A percentile compares a stretch with the other conserved stretches of the same genome.
These are phyloP conservation scores for Mycosphaerella sp. DNA, from an alignment of 2,329 filamentous ascomycete species.

Conservation along the genomic window DNA sequence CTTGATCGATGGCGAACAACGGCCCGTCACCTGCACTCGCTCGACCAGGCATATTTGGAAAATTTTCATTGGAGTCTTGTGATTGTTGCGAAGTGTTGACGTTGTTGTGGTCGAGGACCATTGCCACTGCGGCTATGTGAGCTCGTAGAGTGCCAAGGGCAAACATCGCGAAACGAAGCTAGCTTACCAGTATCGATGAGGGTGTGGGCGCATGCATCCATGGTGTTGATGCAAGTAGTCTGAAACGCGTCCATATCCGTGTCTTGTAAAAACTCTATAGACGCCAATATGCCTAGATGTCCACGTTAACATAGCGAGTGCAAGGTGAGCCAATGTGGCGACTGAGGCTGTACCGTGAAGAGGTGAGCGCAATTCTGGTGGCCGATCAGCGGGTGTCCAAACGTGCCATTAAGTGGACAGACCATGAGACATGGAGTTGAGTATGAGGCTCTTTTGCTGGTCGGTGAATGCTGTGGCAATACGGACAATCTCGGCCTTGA, in stretches of 20 bases:
- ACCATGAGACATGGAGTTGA: slow-evolving; percentile 43
- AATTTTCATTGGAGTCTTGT: slow-evolving; percentile 5
- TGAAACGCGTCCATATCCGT: slow-evolving; percentile 25
- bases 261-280: slow-evolving; percentile 46
- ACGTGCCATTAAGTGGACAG: no score
- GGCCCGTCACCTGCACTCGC: slow-evolving; percentile 11
- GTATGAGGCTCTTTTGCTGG: slow-evolving; percentile 42
- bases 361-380: slow-evolving; percentile 39
- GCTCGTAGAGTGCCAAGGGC: no score
- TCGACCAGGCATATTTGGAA: slow-evolving; percentile 10
- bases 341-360: slow-evolving; percentile 19
- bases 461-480: slow-evolving; percentile 36
- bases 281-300: slow-evolving; percentile 18
- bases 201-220: slow-evolving; percentile 21
- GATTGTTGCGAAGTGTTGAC: slow-evolving; percentile 14
- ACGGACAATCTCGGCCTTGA: slow-evolving; percentile 35
- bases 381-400: no score
- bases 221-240: slow-evolving; percentile 18
- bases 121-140: slow-evolving; percentile 7
- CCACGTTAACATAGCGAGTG: no score
- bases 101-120: slow-evolving; percentile 22
- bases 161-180: no score
- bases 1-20: slow-evolving; percentile 18
- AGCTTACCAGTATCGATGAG: slow-evolving; percentile 11
- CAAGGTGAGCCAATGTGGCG: no score